Base-by-base conservation (phyloP, 305 asterid species). In the Solanum hybrid region DNA sequence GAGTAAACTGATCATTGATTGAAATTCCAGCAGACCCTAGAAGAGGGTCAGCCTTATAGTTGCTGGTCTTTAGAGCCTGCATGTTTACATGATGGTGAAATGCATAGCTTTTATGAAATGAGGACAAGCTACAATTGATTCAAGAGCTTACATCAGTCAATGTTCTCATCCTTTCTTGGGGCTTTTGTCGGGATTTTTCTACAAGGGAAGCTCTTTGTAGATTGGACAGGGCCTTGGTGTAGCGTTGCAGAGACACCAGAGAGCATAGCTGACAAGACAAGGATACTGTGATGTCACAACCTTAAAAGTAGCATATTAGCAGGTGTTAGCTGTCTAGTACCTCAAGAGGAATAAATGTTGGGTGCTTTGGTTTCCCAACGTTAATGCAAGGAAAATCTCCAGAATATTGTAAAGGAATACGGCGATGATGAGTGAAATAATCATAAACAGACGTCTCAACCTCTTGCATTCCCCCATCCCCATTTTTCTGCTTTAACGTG, bases 151-250 rank as follows among this genome's bases (percentile, higher is more conserved):
- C 98, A 26, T 93, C 90, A 14, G 90, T 89, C 90, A 95, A 91
- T 45, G 92, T 89, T 9, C 22, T 71, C 95, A 94, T 96, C 92
- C 97, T 93, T 90, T 94, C 97, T 4, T 82, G 93, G 2, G 98
- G 99, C 91, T 95, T 94, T 80, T 95, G 97, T 7, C 98, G 91
- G 32, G 99, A 96, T 89, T 95, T 93, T 87, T 96, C 98, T 17
- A 95, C 99, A 10, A 95, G 95, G 36, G 97, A 90, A 80, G 98
- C 94, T 89, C 97, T 92, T 87, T 96, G 98, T 66, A 92, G 91
- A 86, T 89, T 91, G 87, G 95, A 69, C 77, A 95, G 80, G 10
- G 97, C 89, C 91, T 94, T 96, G 40, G 97, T 93, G 66, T 96
- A 95, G 0, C 97, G 96, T 91, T 95, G 98, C 82, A 95, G 76